These are phyloP conservation scores for Aspergillus sp. DNA, from an alignment of 2,329 filamentous ascomycete species.

Conservation along the genomic window DNA sequence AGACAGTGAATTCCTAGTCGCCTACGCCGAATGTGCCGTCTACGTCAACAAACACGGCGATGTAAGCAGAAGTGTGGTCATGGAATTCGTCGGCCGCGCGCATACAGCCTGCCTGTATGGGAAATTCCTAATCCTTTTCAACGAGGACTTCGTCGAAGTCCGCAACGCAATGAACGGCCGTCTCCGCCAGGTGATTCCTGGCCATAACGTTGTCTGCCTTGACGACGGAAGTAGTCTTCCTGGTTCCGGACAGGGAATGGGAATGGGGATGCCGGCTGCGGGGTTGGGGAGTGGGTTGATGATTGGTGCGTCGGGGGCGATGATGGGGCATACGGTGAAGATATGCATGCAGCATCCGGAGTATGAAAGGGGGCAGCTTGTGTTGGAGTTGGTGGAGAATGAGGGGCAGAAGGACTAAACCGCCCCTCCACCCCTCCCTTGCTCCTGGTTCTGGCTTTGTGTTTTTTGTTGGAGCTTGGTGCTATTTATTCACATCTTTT, in stretches of 20 bases:
- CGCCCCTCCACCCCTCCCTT: background rate
- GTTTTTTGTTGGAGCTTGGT: background rate
- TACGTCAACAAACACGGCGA: conserved; percentile 99
- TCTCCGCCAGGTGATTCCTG: conserved; percentile 86
- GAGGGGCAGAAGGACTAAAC: conserved; percentile 65
- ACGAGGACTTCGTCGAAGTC: conserved; percentile 94
- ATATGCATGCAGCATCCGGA: conserved; percentile 93
- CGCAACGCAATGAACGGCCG: conserved; percentile 94
- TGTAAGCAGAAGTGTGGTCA: conserved; percentile 85
- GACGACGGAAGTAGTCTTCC: conserved; percentile 61
- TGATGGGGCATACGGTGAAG: conserved; percentile 69
- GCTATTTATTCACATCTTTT: background rate
- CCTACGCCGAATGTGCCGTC: conserved; percentile 92
- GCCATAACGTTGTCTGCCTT: conserved; percentile 79
- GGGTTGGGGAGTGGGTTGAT: conserved; percentile 33
- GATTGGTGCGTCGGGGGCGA: conserved; percentile 14
- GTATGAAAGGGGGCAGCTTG: conserved; percentile 72
- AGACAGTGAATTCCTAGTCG: conserved; percentile 84
- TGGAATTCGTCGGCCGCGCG: conserved; percentile 97
- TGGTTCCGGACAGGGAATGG: conserved; percentile 26
- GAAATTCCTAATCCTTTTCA: conserved; percentile 86
- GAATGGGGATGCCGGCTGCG: conserved; percentile 15
- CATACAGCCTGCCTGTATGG: conserved; percentile 82
- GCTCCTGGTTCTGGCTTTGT: background rate
- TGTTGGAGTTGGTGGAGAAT: conserved; percentile 88